These are phyloP conservation scores for Sphaerostilbella broomeana DNA, from an alignment of 2,329 filamentous ascomycete species.

Conservation along the genomic window DNA sequence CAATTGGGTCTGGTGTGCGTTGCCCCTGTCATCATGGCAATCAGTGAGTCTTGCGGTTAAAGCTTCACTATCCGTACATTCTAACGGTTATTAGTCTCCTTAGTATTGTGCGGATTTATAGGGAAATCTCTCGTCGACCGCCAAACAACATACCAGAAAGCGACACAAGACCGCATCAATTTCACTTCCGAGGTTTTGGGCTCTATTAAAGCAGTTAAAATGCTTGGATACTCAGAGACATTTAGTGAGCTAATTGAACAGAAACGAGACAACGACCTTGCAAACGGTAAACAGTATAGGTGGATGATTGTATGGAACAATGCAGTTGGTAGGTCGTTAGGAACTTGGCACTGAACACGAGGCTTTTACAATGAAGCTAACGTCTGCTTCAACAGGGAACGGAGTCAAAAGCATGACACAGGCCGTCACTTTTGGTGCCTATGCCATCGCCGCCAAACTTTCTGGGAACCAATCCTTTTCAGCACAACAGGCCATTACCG, in stretches of 20 bases:
- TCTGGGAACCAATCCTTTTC: constrained; percentile 22
- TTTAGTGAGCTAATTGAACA: constrained; percentile 20
- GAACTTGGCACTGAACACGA: no score
- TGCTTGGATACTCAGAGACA: constrained; percentile 25
- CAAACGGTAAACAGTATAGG: constrained; percentile 21
- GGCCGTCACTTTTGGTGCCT: constrained; percentile 26
- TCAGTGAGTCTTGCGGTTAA: constrained; percentile 20
- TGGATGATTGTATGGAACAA: constrained; percentile 22
- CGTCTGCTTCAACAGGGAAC: constrained; percentile 17
- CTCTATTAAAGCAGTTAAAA: constrained; percentile 29
- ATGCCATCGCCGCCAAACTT: constrained; percentile 23
- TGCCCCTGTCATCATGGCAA: constrained; percentile 25
- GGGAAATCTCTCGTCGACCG: constrained; percentile 23
- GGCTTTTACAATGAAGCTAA: background rate
- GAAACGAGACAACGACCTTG: constrained; percentile 23
- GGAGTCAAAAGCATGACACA: constrained; percentile 22
- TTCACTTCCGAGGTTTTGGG: constrained; percentile 27
- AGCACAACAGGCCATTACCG: constrained; percentile 25
- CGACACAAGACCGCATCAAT: constrained; percentile 28
- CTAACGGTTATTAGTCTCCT: constrained; percentile 16
- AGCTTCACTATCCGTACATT: fast-evolving
- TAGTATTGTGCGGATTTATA: constrained; percentile 17
- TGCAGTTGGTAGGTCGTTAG: constrained; percentile 20
- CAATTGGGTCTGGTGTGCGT: constrained; percentile 29
- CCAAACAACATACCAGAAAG: constrained; percentile 26